These are phyloP conservation scores for Eucalyptus pauciflora DNA, from an alignment of 345 rosid species.

Conservation along the genomic window DNA sequence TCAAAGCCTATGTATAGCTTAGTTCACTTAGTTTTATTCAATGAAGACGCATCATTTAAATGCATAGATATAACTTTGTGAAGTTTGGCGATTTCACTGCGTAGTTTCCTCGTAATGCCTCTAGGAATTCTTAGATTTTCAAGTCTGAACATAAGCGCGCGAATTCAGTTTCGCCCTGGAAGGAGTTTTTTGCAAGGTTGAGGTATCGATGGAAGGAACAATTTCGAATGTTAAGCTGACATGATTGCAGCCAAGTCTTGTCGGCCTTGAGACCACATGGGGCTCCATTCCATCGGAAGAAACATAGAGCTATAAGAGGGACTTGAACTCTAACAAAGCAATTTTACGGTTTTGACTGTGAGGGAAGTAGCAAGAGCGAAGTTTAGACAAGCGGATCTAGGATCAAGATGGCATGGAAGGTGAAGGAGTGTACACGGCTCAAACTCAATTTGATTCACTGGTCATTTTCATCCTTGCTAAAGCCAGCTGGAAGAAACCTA, in stretches of 20 bases:
- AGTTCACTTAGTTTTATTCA: neutral
- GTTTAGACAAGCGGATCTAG: too few relatives aligned
- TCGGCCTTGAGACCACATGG: neutral
- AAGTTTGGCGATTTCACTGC: neutral
- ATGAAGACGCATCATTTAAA: neutral
- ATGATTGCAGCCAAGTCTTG: neutral
- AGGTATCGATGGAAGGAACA: neutral
- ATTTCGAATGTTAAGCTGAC: neutral
- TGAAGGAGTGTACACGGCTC: too few relatives aligned
- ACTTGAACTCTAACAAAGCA: too few relatives aligned
- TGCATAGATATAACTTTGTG: neutral
- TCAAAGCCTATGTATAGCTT: neutral
- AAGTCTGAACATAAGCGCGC: neutral
- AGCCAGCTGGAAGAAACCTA: too few relatives aligned
- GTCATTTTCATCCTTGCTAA: too few relatives aligned
- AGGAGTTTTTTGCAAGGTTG: neutral
- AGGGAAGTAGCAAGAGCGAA: too few relatives aligned
- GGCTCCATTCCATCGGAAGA: neutral
- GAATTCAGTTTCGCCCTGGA: neutral
- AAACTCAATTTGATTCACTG: too few relatives aligned
- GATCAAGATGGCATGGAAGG: too few relatives aligned
- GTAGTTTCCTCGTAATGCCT: neutral
- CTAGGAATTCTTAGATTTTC: too few relatives aligned
- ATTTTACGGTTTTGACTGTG: too few relatives aligned
- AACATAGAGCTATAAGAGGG: too few relatives aligned